phyloP scores from a whole-genome alignment of 2,329 filamentous ascomycete genomes.

The Hypoxylon sp. region DNA sequence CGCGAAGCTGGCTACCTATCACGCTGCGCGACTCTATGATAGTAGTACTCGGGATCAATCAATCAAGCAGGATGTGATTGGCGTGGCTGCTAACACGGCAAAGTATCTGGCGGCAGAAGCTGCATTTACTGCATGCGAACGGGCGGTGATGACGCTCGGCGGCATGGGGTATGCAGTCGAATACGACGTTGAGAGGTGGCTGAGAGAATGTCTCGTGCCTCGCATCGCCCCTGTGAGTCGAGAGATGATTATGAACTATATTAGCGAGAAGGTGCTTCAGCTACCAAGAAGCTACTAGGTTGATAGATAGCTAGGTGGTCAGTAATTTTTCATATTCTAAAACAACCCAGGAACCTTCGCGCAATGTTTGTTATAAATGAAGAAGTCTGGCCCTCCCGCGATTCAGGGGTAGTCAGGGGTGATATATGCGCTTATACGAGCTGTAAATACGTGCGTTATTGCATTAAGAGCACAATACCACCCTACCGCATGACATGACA shows the following conservation, averaged over 20 bases:
- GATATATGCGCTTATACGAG: neutral
- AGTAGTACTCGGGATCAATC: constrained; percentile 62
- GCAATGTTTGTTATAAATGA: neutral
- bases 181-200: constrained; percentile 74
- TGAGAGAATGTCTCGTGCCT: constrained; percentile 74
- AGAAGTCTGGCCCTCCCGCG: neutral
- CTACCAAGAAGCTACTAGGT: constrained; percentile 75
- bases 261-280: constrained; percentile 75
- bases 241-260: constrained; percentile 83
- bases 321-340: neutral
- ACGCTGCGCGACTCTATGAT: constrained; percentile 71
- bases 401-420: neutral
- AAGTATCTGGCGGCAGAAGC: constrained; percentile 78
- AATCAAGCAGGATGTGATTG: constrained; percentile 68
- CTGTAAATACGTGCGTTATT: too few species aligned
- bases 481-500: neutral
- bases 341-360: neutral
- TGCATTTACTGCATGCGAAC: constrained; percentile 72
- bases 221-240: constrained; percentile 73
- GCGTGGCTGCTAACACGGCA: constrained; percentile 75
- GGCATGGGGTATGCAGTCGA: constrained; percentile 75
- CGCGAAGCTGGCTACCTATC: constrained; percentile 74
- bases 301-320: neutral
- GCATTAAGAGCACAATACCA: neutral
- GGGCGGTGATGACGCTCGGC: constrained; percentile 69